Base-by-base conservation (phyloP, 345 rosid species). In the Odontarrhena argentea region DNA sequence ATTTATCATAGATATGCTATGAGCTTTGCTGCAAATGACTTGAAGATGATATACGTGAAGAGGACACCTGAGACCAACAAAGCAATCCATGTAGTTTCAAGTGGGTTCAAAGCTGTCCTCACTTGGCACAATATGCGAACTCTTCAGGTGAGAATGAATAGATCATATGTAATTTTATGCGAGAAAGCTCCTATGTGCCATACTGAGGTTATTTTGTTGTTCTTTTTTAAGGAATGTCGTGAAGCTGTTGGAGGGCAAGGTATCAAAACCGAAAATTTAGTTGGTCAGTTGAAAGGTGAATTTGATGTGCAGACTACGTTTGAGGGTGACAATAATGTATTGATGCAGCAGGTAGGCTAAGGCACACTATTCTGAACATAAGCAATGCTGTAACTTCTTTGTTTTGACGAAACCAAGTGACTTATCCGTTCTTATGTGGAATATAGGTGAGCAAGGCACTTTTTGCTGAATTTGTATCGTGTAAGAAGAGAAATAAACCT, bases 161-260 rank as follows among this genome's bases (percentile, higher is more conserved):
- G 28, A 35, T 28, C 3, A 22, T 38, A 68, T 10, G 0, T 11
- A 22, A n/a, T 10, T 9, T 22, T 10, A 22, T 47, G 51, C 8
- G 38, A 55, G 24, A 55, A 36, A 25, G 3, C 46, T 68, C 32
- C 9, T 14, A 26, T 26, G 47, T 51, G 28, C 55, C 55, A 10
- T 18, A 32, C 64, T 48, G 57, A 55, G 2, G 26, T 7, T 7
- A 1, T 45, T 36, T 14, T 0, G 13, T 28, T 7, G 38, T 47
- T 60, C 10, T 74, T 50, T 18, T 61, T 50, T 38, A 54, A 89
- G 98, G 98, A 93, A 84, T 90, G 98, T 15, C 98, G 96, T 66
- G 98, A 93, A 84, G 98, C 97, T 48, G 84, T 90, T 64, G 97
- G 96, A 76, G 98, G 97, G 53, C 98, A 93, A 79, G 97, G 98